Evolutionary conservation across 169 alveolate genomes (phyloP).

Genomic region (Plasmodium relictum): DNA sequence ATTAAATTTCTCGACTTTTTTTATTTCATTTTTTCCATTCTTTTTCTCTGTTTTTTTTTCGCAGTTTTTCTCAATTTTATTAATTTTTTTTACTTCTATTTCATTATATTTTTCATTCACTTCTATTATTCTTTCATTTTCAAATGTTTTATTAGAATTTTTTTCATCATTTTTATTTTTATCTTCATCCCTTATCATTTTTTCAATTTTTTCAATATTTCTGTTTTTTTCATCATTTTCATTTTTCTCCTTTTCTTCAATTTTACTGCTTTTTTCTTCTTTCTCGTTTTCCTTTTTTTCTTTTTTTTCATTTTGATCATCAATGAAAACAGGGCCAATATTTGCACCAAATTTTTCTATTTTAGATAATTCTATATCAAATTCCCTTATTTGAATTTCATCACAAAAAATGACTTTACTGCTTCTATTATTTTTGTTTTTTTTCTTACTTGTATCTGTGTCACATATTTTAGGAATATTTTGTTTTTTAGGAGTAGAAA

Average conservation of each 20-base stretch:
- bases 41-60: not conserved
- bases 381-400: slow-evolving; percentile 78
- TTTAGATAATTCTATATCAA: slow-evolving; percentile 80
- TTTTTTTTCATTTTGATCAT: slow-evolving; percentile 18
- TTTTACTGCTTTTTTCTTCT: not conserved
- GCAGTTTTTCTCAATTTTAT: too few species aligned
- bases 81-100: not conserved
- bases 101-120: not conserved
- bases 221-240: not conserved
- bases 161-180: not conserved
- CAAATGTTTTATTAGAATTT: not conserved
- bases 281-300: not conserved
- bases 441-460: slow-evolving; percentile 5
- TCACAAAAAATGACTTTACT: slow-evolving; percentile 77
- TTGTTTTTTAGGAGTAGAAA: not conserved
- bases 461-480: not conserved
- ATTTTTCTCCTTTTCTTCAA: not conserved
- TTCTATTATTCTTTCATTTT: not conserved
- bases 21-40: not conserved
- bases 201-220: not conserved
- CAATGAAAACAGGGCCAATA: slow-evolving; percentile 78
- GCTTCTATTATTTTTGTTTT: slow-evolving; percentile 21
- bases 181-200: not conserved
- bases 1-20: not conserved
- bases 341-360: slow-evolving; percentile 83